phyloP scores from a whole-genome alignment of 2,329 filamentous ascomycete genomes.

The Ceratocystis cubensis region DNA sequence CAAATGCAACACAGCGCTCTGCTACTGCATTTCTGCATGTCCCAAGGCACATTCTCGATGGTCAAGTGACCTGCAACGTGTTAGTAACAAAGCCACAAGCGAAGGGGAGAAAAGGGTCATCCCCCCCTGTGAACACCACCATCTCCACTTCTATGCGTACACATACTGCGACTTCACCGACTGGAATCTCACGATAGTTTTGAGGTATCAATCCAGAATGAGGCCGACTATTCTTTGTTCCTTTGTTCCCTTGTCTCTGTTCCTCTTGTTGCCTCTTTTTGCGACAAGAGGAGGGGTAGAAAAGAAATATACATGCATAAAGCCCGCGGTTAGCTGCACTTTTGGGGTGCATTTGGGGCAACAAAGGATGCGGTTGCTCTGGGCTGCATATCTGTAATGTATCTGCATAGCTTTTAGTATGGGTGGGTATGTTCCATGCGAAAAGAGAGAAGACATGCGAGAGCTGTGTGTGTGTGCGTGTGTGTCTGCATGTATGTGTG shows the following conservation, averaged over 20 bases:
- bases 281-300: neutral
- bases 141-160: neutral
- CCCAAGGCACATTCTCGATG: neutral
- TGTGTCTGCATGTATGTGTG: neutral
- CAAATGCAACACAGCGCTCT: neutral
- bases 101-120: neutral
- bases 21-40: neutral
- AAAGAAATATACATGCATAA: neutral
- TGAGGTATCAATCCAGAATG: neutral
- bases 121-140: neutral
- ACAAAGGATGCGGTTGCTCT: slow-evolving; percentile 7
- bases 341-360: neutral
- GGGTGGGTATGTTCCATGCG: neutral
- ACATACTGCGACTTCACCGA: neutral
- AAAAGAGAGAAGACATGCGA: neutral
- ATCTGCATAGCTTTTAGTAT: neutral
- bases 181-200: slow-evolving; percentile 8
- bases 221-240: neutral
- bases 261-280: neutral
- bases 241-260: neutral
- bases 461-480: neutral
- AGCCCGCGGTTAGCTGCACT: neutral
- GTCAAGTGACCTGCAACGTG: slow-evolving; percentile 1
- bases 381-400: neutral
- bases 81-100: neutral